phyloP scores from a whole-genome alignment of 2,329 filamentous ascomycete genomes.

The Aspergillus uvarum region DNA sequence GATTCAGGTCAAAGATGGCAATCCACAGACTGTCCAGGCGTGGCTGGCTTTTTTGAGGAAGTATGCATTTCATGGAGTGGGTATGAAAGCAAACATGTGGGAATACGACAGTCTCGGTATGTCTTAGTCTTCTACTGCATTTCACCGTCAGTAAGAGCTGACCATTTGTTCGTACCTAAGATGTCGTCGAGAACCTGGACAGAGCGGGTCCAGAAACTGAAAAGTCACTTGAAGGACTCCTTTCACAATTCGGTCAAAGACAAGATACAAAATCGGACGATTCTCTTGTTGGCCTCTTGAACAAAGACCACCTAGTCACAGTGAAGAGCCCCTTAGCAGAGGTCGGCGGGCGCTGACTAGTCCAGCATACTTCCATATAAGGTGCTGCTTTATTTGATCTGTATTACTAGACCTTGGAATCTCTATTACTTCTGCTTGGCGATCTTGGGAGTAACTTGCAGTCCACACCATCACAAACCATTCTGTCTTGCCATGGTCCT shows the following conservation, averaged over 20 bases:
- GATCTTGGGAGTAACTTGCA: not conserved
- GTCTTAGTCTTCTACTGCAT: constrained; percentile 13
- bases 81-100: constrained; percentile 98
- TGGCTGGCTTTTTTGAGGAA: constrained; percentile 93
- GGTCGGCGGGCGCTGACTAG: constrained; percentile 27
- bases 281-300: constrained; percentile 36
- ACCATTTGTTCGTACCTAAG: constrained; percentile 22
- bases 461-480: not conserved
- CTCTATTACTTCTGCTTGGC: not conserved
- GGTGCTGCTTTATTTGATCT: constrained; percentile 8
- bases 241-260: constrained; percentile 44
- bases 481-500: no score
- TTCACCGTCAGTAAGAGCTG: not conserved
- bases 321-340: constrained; percentile 37
- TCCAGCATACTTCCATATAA: not conserved
- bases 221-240: constrained; percentile 40
- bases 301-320: constrained; percentile 38
- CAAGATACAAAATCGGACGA: constrained; percentile 29
- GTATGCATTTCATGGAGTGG: constrained; percentile 91
- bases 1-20: constrained; percentile 89
- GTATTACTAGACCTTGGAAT: not conserved
- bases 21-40: constrained; percentile 81
- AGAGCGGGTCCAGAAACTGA: constrained; percentile 37
- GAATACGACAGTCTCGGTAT: constrained; percentile 74
- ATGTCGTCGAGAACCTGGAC: constrained; percentile 45